Evolutionary conservation across 2,329 filamentous ascomycete genomes (phyloP), one percentile per base, ranked within the genome.

Genomic region (Calonectria pauciramosa): DNA sequence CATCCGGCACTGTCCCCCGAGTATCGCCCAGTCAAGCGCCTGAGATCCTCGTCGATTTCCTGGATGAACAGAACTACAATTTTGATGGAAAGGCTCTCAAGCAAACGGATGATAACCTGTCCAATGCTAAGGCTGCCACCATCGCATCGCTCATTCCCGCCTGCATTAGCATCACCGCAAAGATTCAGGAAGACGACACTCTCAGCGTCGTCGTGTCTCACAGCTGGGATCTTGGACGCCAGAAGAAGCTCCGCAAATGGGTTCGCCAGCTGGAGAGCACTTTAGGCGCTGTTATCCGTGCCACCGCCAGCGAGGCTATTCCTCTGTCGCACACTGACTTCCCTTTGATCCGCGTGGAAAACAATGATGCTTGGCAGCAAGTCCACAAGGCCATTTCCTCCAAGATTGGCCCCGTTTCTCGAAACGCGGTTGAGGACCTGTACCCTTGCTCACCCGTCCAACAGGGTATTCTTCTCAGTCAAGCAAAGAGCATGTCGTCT

Each of bases 381-480:
- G 36, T 71, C 16, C 63, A 64, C 28, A 44, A 44, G 36, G 54
- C 49, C 16, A 56, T 71, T 67, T 63, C 56, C 26, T 63, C 56
- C 23, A 63, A 63, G 56, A 63, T 63, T 18, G 56, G 56, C 56
- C 56, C 56, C 10, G 56, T 63, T 16, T 63, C 56, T 20, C 56
- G 56, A 6, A 23, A 28, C 7, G 36, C 56, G 9, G 51, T 73
- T 30, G 71, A 73, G 32, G 71, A 67, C n/a, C 9, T 73, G 16
- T 73, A 67, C 38, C 71, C 71, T 41, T 73, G 71, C 30, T 66
- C 71, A 14, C 67, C 71, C 14, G 54, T 73, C 34, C 71, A 73
- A 9, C 32, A 73, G 28, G 71, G 71, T 30, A 72, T 72, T 36
- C 64, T 72, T 16, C 70, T 72, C 28, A 72, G 70, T 13, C 70